These are phyloP conservation scores for Silene conica DNA, from an alignment of 148 eudicot genomes.

Conservation along the genomic window DNA sequence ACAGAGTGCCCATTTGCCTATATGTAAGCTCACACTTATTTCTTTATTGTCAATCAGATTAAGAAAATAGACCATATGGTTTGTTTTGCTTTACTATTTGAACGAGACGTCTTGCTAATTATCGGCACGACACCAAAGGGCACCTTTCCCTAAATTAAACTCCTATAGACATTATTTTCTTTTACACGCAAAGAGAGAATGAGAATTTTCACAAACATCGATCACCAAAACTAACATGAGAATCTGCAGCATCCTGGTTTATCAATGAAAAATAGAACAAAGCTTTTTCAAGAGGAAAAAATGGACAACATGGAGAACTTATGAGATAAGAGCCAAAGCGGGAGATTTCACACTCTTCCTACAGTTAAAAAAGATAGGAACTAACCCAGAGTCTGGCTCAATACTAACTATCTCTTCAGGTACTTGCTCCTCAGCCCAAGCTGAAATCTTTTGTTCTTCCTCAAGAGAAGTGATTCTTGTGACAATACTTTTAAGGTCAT, in stretches of 20 bases:
- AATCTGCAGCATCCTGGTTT: too few species aligned
- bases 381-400: conserved; percentile 70
- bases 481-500: conserved; percentile 51
- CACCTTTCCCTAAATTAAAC: not conserved
- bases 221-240: too few species aligned
- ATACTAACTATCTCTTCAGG: conserved; percentile 73
- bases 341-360: not conserved
- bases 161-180: not conserved
- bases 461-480: conserved; percentile 49
- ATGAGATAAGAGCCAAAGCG: not conserved
- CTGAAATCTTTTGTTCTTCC: conserved; percentile 40
- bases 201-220: too few species aligned
- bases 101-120: not conserved
- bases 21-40: not conserved
- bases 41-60: not conserved
- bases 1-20: too few species aligned
- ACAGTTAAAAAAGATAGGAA: not conserved
- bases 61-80: not conserved
- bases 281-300: not conserved
- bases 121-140: not conserved
- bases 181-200: not conserved
- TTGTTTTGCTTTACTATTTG: not conserved
- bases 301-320: not conserved
- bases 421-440: conserved; percentile 75
- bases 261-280: not conserved